Conservation (phyloP, 495 filamentous ascomycete genomes). For the Coniosporium apollinis region DNA sequence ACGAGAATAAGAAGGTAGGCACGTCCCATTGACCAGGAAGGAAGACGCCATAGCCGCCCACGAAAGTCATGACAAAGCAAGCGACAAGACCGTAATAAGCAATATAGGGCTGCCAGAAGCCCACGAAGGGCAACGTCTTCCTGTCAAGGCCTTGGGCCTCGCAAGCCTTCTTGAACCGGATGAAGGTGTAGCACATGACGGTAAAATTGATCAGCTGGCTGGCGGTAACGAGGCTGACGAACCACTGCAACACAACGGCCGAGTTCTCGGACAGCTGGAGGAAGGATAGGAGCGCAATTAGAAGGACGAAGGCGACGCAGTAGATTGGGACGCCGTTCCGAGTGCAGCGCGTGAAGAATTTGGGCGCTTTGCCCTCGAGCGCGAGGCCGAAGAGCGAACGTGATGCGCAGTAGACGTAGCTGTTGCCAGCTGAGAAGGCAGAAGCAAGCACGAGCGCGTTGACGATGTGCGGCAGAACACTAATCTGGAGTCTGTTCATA, state of each 20-base stretch:
- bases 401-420: slow-evolving; percentile 21
- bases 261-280: slow-evolving; percentile 53
- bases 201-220: slow-evolving; percentile 65
- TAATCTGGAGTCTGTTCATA: slow-evolving; percentile 16
- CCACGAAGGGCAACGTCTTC: slow-evolving; percentile 46
- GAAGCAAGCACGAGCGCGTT: slow-evolving; percentile 20
- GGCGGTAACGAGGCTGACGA: slow-evolving; percentile 50
- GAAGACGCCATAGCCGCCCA: slow-evolving; percentile 64
- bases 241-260: slow-evolving; percentile 56
- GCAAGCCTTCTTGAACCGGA: slow-evolving; percentile 53
- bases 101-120: slow-evolving; percentile 48
- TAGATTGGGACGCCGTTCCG: slow-evolving; percentile 36
- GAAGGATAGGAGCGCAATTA: slow-evolving; percentile 50
- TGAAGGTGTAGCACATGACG: slow-evolving; percentile 52
- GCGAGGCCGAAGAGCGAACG: slow-evolving; percentile 21
- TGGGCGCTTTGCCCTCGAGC: slow-evolving; percentile 20
- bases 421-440: slow-evolving; percentile 22
- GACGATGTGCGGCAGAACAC: slow-evolving; percentile 18
- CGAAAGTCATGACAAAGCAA: slow-evolving; percentile 52
- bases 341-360: slow-evolving; percentile 31
- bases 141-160: slow-evolving; percentile 51
- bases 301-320: slow-evolving; percentile 43
- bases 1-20: slow-evolving; percentile 61
- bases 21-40: slow-evolving; percentile 54
- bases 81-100: slow-evolving; percentile 48